These are phyloP conservation scores for Colletotrichum sojae DNA, from an alignment of 2,329 filamentous ascomycete species.

Conservation along the genomic window DNA sequence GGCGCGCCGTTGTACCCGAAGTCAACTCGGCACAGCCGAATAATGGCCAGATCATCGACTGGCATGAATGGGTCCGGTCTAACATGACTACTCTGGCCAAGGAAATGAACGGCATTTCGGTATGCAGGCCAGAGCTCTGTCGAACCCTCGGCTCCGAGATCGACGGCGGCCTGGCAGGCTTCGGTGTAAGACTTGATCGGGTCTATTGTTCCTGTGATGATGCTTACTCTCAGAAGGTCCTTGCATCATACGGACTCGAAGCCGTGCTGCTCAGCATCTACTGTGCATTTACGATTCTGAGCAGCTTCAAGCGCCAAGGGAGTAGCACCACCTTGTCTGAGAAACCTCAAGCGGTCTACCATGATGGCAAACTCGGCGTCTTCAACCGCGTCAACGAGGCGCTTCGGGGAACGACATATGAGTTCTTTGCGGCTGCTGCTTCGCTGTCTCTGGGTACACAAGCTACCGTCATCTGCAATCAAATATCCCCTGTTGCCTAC, in stretches of 20 bases:
- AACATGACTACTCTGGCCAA: slow-evolving; percentile 5
- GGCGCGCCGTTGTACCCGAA: slow-evolving; percentile 16
- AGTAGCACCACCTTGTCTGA: not conserved
- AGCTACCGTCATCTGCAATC: slow-evolving; percentile 16
- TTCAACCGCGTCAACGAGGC: slow-evolving; percentile 7
- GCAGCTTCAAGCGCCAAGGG: not conserved
- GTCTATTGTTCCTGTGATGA: not conserved
- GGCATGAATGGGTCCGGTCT: slow-evolving; percentile 35
- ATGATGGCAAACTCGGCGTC: not conserved
- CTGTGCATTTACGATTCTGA: slow-evolving; percentile 9
- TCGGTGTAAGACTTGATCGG: not conserved
- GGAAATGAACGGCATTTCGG: not conserved
- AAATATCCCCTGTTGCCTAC: not conserved
- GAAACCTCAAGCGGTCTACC: not conserved
- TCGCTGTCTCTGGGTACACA: slow-evolving; percentile 22
- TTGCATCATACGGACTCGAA: slow-evolving; percentile 23
- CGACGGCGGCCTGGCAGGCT: slow-evolving; percentile 21
- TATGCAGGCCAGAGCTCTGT: slow-evolving; percentile 23
- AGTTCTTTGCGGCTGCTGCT: slow-evolving; percentile 28
- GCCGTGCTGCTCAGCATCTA: slow-evolving; percentile 24
- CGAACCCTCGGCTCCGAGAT: slow-evolving; percentile 22
- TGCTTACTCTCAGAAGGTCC: slow-evolving; percentile 11
- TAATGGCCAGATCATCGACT: slow-evolving; percentile 18
- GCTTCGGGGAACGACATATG: slow-evolving; percentile 18
- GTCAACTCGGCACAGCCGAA: not conserved